phyloP scores from a whole-genome alignment of 1,139 yeast species.

The Chernovozyma aurita region DNA sequence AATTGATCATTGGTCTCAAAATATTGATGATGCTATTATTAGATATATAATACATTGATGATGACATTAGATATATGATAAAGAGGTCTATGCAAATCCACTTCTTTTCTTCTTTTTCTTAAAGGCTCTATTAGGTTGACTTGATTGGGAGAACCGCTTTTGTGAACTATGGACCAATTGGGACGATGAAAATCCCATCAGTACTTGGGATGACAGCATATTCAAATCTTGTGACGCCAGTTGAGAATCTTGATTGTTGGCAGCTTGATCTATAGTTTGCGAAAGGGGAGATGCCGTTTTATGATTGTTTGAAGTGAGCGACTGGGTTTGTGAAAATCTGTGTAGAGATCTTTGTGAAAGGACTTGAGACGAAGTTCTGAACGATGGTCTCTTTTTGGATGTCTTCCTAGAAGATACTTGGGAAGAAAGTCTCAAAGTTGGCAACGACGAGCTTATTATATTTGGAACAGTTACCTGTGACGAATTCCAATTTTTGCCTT shows the following conservation, averaged over 20 bases:
- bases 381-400: background rate
- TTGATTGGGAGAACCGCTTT: conserved; percentile 3
- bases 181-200: too few relatives aligned
- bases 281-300: conserved; percentile 6
- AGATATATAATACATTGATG: too few relatives aligned
- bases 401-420: background rate
- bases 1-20: too few relatives aligned
- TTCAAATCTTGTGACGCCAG: background rate
- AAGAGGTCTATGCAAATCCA: conserved; percentile 22
- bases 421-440: conserved; percentile 15
- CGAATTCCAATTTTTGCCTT: conserved; percentile 2
- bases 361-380: background rate
- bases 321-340: background rate
- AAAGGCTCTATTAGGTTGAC: conserved; percentile 1
- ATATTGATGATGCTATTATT: too few relatives aligned
- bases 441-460: conserved; percentile 13
- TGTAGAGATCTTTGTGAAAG: background rate
- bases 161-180: conserved; percentile 1
- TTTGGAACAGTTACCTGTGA: conserved; percentile 10
- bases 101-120: conserved; percentile 24
- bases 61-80: too few relatives aligned
- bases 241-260: background rate
- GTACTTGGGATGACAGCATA: background rate
- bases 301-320: conserved; percentile 1
- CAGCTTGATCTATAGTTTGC: conserved; percentile 1